Evolutionary conservation across 2,329 filamentous ascomycete species (phyloP).

Genomic region (Fusarium subglutinans): DNA sequence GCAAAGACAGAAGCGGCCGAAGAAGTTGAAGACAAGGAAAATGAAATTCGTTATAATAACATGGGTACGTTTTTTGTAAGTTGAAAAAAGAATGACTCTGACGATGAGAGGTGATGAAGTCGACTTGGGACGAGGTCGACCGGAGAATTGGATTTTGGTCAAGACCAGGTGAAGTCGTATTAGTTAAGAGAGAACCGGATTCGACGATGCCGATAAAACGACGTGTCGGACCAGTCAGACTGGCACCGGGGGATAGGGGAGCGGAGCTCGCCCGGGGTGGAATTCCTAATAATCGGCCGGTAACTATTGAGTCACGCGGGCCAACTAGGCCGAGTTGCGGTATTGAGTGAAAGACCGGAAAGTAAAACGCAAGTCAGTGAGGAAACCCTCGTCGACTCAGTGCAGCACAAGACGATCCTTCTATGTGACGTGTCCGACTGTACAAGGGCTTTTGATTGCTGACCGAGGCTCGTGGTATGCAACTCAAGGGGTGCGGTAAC

Average conservation of each 20-base stretch:
- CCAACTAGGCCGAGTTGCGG: conserved; percentile 28
- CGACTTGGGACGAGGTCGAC: conserved; percentile 46
- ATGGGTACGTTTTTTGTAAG: conserved; percentile 49
- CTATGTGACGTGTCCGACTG: conserved; percentile 15
- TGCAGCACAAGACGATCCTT: conserved; percentile 24
- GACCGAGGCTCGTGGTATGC: conserved; percentile 12
- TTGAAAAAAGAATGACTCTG: conserved; percentile 45
- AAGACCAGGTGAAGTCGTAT: conserved; percentile 14
- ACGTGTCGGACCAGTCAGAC: conserved; percentile 44
- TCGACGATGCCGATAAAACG: conserved; percentile 44
- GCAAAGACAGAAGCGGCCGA: conserved; percentile 45
- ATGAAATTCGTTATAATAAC: conserved; percentile 56
- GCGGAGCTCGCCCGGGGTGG: conserved; percentile 44
- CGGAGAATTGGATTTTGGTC: conserved; percentile 10
- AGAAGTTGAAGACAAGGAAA: conserved; percentile 46
- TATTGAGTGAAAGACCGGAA: conserved; percentile 13
- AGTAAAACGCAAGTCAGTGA: conserved; percentile 23
- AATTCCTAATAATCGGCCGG: conserved; percentile 38
- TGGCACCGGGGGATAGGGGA: conserved; percentile 43
- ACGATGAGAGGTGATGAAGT: conserved; percentile 33
- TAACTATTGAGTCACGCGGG: conserved; percentile 38
- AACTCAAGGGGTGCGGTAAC: conserved; percentile 15
- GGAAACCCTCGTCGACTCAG: conserved; percentile 42
- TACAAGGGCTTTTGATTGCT: conserved; percentile 23
- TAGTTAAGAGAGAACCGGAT: conserved; percentile 29